Base-by-base conservation (phyloP, 805 yeast genomes). In the Naumovozyma baii region DNA sequence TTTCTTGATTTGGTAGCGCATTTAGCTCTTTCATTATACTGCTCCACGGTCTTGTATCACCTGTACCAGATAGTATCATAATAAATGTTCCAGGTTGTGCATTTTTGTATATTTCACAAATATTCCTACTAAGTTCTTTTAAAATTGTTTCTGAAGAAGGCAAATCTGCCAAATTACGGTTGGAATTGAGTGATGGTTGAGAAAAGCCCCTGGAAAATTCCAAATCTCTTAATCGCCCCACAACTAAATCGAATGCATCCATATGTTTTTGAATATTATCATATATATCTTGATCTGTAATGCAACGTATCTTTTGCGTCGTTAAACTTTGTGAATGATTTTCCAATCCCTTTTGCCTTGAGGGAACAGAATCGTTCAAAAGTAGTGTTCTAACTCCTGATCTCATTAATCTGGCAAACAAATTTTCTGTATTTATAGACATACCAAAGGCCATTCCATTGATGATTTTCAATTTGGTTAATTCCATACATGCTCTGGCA, bases 401-500 rank as follows among this genome's bases (percentile, higher is more conserved):
- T 4, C 50, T 44, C n/a, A 50, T 51, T 15, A 74, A 47, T 33
- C 66, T 63, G 5, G 62, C 57, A 44, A 68, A 72, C 3, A 75
- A 52, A 16, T 68, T 62, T 36, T 66, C 68, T 2, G 70, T 69
- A 37, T 62, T 60, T 8, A 66, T 47, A 3, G 63, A 63, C 40
- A 64, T 63, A 0, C 97, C 97, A 59, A 72, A 82, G 2, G 68
- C 61, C 4, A 62, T 55, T 1, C 96, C 96, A 40, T 79, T 76
- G 3, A 67, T 59, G 12, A 87, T 59, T 54, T 88, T 87, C 47
- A 77, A 49, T 49, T 83, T 78, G 1, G 83, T 74, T 37, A 90
- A 69, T 38, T 84, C 86, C 52, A 88, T 66, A 55, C 95, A 84
- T 1, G 95, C 78, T 20, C 58, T 58, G 10, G 95, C 82, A 55